Evolutionary conservation across 441 rosid genomes (phyloP), one percentile per base, ranked within the genome.

Genomic region (Mallotus japonicus): DNA sequence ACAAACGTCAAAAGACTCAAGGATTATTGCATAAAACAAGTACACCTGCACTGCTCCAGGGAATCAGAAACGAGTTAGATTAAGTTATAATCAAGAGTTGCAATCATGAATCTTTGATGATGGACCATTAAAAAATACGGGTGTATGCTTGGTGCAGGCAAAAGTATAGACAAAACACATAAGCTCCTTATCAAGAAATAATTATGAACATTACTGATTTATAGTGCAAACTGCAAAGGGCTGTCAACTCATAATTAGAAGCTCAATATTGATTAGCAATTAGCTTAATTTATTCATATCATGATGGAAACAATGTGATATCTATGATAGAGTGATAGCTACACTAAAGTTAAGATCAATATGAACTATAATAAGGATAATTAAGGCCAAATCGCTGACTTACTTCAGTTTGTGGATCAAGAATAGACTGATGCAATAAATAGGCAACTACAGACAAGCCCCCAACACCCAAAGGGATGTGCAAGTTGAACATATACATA

Each of bases 391-490:
- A 3, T 16, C 3, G 32, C 32, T 28, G 4, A 50, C 34, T 49
- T 62, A 93, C 97, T 79, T 91, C 79, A 65, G 90, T 87, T 78
- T 87, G 86, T n/a, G 92, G 95, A 80, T 87, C 86, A 76, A 91
- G 92, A 83, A 76, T 78, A 60, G 85, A 81, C 34, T 70, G 86
- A 55, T 71, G 87, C 87, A 90, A 76, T 2, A 81, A 51, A 81
- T 85, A 79, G 68, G 96, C 76, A 77, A 84, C 90, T 62, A 85
- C 75, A 46, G 98, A 90, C 65, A 90, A 81, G 73, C 98, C 98
- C 40, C 96, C 93, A 79, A 83, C 79, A 74, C 97, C 89, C 77
- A 90, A 83, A 83, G 97, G 96, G 66, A 92, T 85, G 59, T 94
- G 98, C 59, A 92, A 81, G 80, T 84, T 86, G 85, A 90, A 85